Evolutionary conservation across 192 early-diverging fungal genomes (phyloP).

Genomic region (Mortierella claussenii): DNA sequence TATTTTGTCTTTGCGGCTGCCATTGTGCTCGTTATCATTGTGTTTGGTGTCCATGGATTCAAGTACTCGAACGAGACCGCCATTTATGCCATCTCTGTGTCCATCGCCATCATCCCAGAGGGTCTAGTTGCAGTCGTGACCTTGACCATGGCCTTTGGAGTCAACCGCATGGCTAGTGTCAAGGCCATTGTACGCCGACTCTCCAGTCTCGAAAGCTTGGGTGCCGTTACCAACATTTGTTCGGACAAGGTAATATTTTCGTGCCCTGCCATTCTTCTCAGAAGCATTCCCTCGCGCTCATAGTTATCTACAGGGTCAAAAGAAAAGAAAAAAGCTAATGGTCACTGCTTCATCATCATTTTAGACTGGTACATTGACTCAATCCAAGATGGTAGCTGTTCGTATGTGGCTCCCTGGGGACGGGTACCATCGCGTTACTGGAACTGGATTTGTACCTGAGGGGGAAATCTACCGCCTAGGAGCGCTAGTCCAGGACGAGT

Average conservation of each 20-base stretch:
- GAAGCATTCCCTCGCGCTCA: too few relatives aligned
- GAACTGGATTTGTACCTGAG: constrained; percentile 70
- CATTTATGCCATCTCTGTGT: constrained; percentile 85
- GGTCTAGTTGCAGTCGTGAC: constrained; percentile 94
- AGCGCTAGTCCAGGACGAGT: constrained; percentile 37
- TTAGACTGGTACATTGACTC: constrained; percentile 88
- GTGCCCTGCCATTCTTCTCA: too few relatives aligned
- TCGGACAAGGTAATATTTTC: constrained; percentile 93
- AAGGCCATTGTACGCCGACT: constrained; percentile 92
- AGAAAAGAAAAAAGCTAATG: neutral
- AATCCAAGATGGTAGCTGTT: constrained; percentile 92
- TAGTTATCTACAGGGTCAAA: too few relatives aligned
- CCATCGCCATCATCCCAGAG: constrained; percentile 94
- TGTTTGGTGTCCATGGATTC: constrained; percentile 81
- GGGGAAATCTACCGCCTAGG: constrained; percentile 56
- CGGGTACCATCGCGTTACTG: constrained; percentile 74
- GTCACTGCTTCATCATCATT: too few relatives aligned
- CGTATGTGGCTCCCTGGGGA: constrained; percentile 84
- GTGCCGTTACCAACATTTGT: constrained; percentile 94
- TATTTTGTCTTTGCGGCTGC: constrained; percentile 81
- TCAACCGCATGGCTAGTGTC: constrained; percentile 82
- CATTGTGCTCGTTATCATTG: constrained; percentile 80
- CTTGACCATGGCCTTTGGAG: constrained; percentile 93
- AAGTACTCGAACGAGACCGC: constrained; percentile 67
- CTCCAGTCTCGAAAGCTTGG: constrained; percentile 89